Evolutionary conservation across 2,329 filamentous ascomycete genomes (phyloP).

Genomic region (Rutstroemia sp.): DNA sequence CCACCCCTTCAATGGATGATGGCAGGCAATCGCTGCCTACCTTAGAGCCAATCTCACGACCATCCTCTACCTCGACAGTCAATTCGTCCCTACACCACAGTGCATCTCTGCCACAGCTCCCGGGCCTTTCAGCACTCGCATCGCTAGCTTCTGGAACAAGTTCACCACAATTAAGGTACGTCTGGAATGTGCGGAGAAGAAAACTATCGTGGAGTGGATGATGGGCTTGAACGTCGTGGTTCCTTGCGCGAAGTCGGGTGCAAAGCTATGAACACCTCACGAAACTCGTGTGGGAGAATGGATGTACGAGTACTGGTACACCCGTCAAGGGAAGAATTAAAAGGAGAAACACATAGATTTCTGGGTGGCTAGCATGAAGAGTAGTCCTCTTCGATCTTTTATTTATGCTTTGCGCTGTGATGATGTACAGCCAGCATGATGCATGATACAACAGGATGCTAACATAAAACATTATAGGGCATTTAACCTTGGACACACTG

Average conservation of each 20-base stretch:
- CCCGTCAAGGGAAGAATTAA: neutral
- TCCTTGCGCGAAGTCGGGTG: neutral
- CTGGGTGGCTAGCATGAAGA: neutral
- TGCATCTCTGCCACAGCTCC: constrained; percentile 37
- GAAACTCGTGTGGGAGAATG: neutral
- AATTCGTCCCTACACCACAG: constrained; percentile 36
- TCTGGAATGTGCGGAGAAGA: constrained; percentile 21
- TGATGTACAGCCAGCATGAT: neutral
- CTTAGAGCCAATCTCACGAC: constrained; percentile 43
- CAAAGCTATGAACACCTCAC: neutral
- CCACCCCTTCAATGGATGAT: constrained; percentile 37
- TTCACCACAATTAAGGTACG: constrained; percentile 43
- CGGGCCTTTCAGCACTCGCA: constrained; percentile 52
- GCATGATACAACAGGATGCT: constrained; percentile 13
- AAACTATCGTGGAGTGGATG: neutral
- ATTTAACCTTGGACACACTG: constrained; percentile 24
- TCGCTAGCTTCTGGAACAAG: constrained; percentile 43
- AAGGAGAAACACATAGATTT: neutral
- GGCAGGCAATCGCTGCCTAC: constrained; percentile 40
- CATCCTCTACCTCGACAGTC: constrained; percentile 44
- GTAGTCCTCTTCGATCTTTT: neutral
- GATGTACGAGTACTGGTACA: neutral
- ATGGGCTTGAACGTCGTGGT: neutral
- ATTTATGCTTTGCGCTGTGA: constrained; percentile 4
- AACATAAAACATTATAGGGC: constrained; percentile 20